Base-by-base conservation (phyloP, 495 filamentous ascomycete species). In the Lophiostoma macrostomum region DNA sequence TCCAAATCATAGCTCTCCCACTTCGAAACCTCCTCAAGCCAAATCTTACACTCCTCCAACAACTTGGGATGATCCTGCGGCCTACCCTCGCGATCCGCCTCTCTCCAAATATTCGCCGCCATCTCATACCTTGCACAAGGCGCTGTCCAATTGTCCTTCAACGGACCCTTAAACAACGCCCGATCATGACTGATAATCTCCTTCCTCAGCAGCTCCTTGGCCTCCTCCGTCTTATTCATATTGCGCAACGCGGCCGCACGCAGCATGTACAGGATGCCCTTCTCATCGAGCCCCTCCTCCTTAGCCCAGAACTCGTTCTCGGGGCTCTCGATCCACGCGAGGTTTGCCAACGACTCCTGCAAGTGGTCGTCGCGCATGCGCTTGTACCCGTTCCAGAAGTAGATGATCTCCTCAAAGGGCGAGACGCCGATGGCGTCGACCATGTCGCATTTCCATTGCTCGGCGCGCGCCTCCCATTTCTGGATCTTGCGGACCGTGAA, bases 341-440 rank as follows among this genome's bases (percentile, higher is more conserved):
- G 68, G 10, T 74, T 73, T 5, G 65, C 64, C 14, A 90, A 61
- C 1, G 84, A 87, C 23, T 74, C 71, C 37, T 88, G 76, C 13
- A 95, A 72, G 53, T 88, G 79, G 2, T 69, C 67, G 5, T 69
- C 54, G 18, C 75, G 73, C 87, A 95, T 93, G 32, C 89, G 81
- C 69, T 87, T 94, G 34, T 74, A 73, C 1, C 86, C 86, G 53
- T 79, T 90, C 93, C 93, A 98, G 62, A 97, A 82, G 67, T 91
- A 95, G n/a, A 87, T 82, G 90, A 98, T 96, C 71, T 98, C 93
- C 63, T 90, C 82, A 1, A 88, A 67, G 0, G 93, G 94, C 56
- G 84, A 86, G 6, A 91, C 81, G 18, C 90, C 90, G 23, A 95
- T 75, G 1, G 84, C 90, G 58, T 97, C 91, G 2, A 87, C 78